A percentile compares a stretch with the other conserved stretches of the same genome.
Conservation (phyloP, 331 rosid genomes). For the Phaseolus coccineus region DNA sequence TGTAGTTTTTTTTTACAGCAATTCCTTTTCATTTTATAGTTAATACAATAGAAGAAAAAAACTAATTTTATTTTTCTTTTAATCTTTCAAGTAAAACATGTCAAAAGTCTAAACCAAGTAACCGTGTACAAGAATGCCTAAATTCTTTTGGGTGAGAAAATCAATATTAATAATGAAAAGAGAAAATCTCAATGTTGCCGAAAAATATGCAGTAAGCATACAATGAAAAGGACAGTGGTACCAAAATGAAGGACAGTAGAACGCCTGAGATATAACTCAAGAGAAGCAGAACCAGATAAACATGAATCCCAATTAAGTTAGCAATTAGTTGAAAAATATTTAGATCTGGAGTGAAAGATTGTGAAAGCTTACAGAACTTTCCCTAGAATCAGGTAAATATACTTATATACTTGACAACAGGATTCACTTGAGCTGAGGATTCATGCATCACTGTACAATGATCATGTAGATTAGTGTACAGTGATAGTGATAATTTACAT, state of each 20-base stretch:
- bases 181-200: neutral
- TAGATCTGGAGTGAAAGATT: neutral
- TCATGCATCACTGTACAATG: constrained; percentile 8
- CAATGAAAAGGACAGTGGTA: neutral
- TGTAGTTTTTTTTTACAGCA: too few relatives aligned
- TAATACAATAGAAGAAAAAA: neutral
- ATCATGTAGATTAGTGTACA: neutral
- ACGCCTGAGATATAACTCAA: neutral
- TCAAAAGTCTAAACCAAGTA: neutral
- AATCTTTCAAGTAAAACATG: neutral
- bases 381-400: constrained; percentile 25
- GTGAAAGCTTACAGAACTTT: neutral
- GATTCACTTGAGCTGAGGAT: constrained; percentile 13
- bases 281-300: constrained; percentile 3
- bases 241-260: neutral
- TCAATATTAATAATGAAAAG: neutral
- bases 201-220: constrained; percentile 5
- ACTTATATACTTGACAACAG: neutral
- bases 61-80: neutral
- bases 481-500: neutral
- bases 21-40: neutral
- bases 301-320: neutral
- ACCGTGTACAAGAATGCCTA: constrained; percentile 10
- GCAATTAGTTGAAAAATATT: neutral
- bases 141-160: neutral